These are phyloP conservation scores for Starmera dryadoides DNA, from an alignment of 805 yeast genomes.

Conservation along the genomic window DNA sequence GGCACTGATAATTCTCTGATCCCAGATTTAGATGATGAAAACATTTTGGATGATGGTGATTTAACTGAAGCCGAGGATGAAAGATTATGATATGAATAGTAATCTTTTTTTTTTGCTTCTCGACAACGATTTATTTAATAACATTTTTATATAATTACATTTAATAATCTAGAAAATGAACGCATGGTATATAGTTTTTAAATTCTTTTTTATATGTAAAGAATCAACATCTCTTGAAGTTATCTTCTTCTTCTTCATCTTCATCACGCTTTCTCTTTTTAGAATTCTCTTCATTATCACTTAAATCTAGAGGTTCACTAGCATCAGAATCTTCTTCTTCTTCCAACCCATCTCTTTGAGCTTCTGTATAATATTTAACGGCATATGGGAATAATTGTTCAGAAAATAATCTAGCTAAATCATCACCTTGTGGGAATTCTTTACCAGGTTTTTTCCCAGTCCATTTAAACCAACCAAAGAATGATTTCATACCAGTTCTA, in stretches of 20 bases:
- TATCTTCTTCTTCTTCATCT: background rate
- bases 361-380: slow-evolving; percentile 72
- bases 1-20: slow-evolving; percentile 18
- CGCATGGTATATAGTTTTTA: background rate
- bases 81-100: background rate
- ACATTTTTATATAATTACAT: background rate
- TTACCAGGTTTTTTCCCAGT: slow-evolving; percentile 73
- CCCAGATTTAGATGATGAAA: slow-evolving; percentile 11
- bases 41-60: slow-evolving; percentile 23
- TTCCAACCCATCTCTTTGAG: slow-evolving; percentile 52
- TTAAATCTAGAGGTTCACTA: slow-evolving; percentile 43
- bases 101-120: background rate
- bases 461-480: slow-evolving; percentile 86
- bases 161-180: background rate
- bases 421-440: slow-evolving; percentile 75
- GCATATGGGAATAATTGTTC: slow-evolving; percentile 87
- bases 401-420: slow-evolving; percentile 59
- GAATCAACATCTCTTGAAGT: background rate
- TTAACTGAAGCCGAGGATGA: slow-evolving; percentile 21
- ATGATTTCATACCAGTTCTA: slow-evolving; percentile 69
- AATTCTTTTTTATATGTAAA: background rate
- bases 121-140: background rate
- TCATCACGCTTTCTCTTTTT: background rate
- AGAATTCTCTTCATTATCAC: slow-evolving; percentile 16
- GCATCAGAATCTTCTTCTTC: slow-evolving; percentile 46